These are phyloP conservation scores for Kodamaea arcana DNA, from an alignment of 1,139 yeast genomes.

Conservation along the genomic window DNA sequence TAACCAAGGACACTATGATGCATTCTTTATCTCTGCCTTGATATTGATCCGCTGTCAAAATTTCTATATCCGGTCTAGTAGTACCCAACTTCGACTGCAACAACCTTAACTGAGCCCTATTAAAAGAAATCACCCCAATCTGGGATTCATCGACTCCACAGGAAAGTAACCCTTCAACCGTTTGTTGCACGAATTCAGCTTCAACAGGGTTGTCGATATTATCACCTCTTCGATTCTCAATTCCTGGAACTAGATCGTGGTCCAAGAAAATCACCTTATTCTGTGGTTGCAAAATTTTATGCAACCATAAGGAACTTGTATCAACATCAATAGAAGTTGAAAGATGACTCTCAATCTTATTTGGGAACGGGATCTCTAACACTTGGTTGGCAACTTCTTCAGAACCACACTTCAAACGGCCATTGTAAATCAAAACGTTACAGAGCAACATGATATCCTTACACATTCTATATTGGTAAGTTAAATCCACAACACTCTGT, in stretches of 20 bases:
- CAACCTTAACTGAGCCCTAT: slow-evolving; percentile 71
- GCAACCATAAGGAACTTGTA: slow-evolving; percentile 26
- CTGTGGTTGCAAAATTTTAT: slow-evolving; percentile 24
- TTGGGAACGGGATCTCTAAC: slow-evolving; percentile 2
- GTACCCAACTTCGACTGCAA: slow-evolving; percentile 41
- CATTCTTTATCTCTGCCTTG: slow-evolving; percentile 96
- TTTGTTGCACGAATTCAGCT: slow-evolving; percentile 57
- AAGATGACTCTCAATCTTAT: slow-evolving; percentile 5
- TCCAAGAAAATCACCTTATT: slow-evolving; percentile 71
- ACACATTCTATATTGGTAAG: slow-evolving; percentile 91
- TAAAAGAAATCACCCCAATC: slow-evolving; percentile 87
- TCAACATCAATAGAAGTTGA: slow-evolving; percentile 9
- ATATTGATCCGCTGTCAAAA: slow-evolving; percentile 90
- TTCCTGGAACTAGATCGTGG: slow-evolving; percentile 62
- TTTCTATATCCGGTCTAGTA: slow-evolving; percentile 51
- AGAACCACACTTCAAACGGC: slow-evolving; percentile 73
- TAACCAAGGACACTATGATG: slow-evolving; percentile 78
- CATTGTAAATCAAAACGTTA: slow-evolving; percentile 72
- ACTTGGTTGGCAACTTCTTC: slow-evolving; percentile 54
- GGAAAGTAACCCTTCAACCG: slow-evolving; percentile 53
- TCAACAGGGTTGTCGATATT: slow-evolving; percentile 71
- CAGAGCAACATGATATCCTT: slow-evolving; percentile 80
- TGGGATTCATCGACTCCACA: slow-evolving; percentile 59
- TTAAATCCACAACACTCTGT: slow-evolving; percentile 63
- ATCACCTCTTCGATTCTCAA: slow-evolving; percentile 58